Conservation (phyloP, 495 filamentous ascomycete species). For the Cercophora sp. region DNA sequence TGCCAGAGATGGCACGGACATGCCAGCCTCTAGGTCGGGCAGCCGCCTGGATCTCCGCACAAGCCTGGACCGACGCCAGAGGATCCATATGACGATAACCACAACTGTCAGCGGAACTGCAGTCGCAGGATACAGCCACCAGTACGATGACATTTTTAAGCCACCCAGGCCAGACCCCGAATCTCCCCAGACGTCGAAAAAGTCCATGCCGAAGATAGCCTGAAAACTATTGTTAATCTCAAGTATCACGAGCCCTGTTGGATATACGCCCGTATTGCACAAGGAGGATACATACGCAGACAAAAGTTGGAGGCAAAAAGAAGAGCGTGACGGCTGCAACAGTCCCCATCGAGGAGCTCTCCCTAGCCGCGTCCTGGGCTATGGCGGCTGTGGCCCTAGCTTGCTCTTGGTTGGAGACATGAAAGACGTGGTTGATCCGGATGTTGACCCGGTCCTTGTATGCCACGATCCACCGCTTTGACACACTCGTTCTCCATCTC, state of each 20-base stretch:
- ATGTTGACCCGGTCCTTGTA: neutral
- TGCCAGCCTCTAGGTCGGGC: neutral
- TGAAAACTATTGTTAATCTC: neutral
- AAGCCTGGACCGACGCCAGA: neutral
- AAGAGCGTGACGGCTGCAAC: neutral
- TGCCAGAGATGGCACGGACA: neutral
- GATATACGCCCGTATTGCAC: neutral
- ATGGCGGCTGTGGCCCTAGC: too few species aligned
- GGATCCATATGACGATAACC: neutral
- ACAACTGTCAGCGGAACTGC: neutral
- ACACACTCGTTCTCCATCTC: neutral
- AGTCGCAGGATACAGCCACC: neutral
- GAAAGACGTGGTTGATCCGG: neutral
- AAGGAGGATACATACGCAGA: neutral
- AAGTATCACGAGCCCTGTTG: neutral
- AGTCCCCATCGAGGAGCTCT: neutral
- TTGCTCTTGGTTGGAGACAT: neutral
- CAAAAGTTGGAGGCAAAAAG: neutral
- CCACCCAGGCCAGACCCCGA: neutral
- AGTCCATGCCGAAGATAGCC: neutral
- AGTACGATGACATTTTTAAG: neutral
- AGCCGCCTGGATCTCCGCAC: neutral
- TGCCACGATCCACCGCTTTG: neutral
- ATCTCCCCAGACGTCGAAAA: neutral
- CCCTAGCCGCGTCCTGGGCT: too few species aligned